Evolutionary conservation across 1,284 basidiomycete genomes (phyloP).

Genomic region (Fomitiporia mediterranea): DNA sequence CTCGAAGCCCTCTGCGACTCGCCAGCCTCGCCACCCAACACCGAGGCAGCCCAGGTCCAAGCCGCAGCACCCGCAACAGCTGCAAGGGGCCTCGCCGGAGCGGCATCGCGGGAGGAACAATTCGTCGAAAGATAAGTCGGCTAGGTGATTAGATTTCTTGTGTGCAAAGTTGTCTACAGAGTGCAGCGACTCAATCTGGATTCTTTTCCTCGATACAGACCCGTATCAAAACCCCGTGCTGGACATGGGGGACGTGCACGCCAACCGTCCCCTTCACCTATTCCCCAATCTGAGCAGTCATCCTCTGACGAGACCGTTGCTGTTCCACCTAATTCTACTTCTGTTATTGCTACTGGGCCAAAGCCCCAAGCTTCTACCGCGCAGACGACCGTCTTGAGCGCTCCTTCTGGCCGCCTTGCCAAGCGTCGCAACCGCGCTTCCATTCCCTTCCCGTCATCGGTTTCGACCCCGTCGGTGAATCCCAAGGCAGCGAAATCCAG

Average conservation of each 20-base stretch:
- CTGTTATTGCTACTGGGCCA: background rate
- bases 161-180: background rate
- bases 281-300: constrained; percentile 14
- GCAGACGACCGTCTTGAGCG: constrained; percentile 7
- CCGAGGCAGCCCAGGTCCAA: constrained; percentile 18
- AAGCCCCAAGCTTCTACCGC: background rate
- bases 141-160: constrained; percentile 9
- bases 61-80: constrained; percentile 5
- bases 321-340: background rate
- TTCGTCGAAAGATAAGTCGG: constrained; percentile 16
- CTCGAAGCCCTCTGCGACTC: constrained; percentile 44
- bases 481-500: constrained; percentile 5
- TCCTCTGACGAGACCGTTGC: constrained; percentile 11
- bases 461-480: constrained; percentile 6
- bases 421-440: constrained; percentile 19
- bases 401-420: constrained; percentile 18
- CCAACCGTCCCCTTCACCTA: constrained; percentile 19
- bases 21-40: constrained; percentile 13
- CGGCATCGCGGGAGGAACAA: constrained; percentile 14
- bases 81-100: constrained; percentile 9
- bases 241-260: constrained; percentile 20
- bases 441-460: constrained; percentile 9
- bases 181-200: background rate
- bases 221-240: constrained; percentile 20
- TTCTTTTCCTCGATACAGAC: constrained; percentile 7